These are phyloP conservation scores for Sporothrix schenckii DNA, from an alignment of 2,329 filamentous ascomycete genomes.

Conservation along the genomic window DNA sequence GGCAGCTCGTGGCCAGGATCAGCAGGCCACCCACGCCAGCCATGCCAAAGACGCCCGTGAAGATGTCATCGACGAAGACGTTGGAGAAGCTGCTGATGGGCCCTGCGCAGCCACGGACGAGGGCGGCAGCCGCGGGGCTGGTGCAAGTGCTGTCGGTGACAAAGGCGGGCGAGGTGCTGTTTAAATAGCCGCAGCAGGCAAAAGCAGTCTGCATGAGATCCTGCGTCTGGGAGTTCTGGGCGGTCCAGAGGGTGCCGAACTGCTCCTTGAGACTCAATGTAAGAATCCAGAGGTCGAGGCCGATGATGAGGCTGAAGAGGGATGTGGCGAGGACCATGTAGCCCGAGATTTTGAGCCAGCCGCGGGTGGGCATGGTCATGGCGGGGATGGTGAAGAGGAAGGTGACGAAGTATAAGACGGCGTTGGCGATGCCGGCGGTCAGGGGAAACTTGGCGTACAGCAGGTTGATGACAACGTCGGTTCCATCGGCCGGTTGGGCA, in stretches of 20 bases:
- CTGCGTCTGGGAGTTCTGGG: slow-evolving; percentile 61
- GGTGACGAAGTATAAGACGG: slow-evolving; percentile 69
- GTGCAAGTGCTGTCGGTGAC: slow-evolving; percentile 69
- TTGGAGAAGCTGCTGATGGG: slow-evolving; percentile 71
- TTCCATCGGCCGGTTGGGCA: slow-evolving; percentile 50
- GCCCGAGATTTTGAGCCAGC: slow-evolving; percentile 70
- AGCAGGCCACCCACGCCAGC: slow-evolving; percentile 72
- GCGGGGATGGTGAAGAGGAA: slow-evolving; percentile 72
- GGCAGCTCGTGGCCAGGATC: slow-evolving; percentile 70
- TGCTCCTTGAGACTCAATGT: slow-evolving; percentile 69
- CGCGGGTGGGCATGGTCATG: slow-evolving; percentile 67
- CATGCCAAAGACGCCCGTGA: slow-evolving; percentile 78
- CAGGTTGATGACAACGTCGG: slow-evolving; percentile 55
- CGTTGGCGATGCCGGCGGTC: slow-evolving; percentile 70
- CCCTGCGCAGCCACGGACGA: slow-evolving; percentile 69
- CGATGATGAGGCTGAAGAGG: slow-evolving; percentile 67
- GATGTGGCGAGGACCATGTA: slow-evolving; percentile 65
- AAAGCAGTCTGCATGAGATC: slow-evolving; percentile 73
- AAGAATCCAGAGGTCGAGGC: slow-evolving; percentile 70
- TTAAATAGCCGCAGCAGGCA: slow-evolving; percentile 77
- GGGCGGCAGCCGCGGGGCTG: slow-evolving; percentile 69
- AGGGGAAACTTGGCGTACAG: slow-evolving; percentile 59
- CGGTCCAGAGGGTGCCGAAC: slow-evolving; percentile 63
- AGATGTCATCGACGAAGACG: slow-evolving; percentile 72
- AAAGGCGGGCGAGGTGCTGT: slow-evolving; percentile 72